Percentiles rank a stretch among this genome's conserved stretches.
Conservation (phyloP, 495 filamentous ascomycete genomes). For the Penicillium subrubescens region DNA sequence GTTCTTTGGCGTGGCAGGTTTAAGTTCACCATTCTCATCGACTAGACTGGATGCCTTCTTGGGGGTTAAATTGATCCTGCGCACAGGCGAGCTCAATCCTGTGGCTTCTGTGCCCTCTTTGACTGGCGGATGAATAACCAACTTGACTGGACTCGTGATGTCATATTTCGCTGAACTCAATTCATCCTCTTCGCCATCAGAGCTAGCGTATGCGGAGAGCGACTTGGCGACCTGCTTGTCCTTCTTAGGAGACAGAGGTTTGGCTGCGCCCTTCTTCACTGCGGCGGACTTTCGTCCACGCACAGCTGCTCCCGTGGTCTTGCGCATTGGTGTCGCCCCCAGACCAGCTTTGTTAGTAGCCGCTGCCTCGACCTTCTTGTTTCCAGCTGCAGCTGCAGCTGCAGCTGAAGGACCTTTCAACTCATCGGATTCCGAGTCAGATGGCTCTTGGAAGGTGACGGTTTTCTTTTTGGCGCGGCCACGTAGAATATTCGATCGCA, state of each 20-base stretch:
- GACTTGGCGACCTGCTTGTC: conserved; percentile 53
- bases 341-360: conserved; percentile 35
- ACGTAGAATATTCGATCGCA: conserved; percentile 42
- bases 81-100: conserved; percentile 44
- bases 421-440: conserved; percentile 44
- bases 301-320: conserved; percentile 30
- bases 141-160: conserved; percentile 29
- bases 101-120: conserved; percentile 32
- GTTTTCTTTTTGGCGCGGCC: conserved; percentile 53
- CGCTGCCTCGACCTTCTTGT: conserved; percentile 22
- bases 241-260: conserved; percentile 61
- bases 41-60: conserved; percentile 29
- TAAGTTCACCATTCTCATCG: conserved; percentile 43
- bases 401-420: conserved; percentile 30
- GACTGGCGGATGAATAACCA: conserved; percentile 43
- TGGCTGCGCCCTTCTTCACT: conserved; percentile 31
- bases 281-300: conserved; percentile 44
- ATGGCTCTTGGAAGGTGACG: conserved; percentile 53
- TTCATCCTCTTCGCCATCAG: conserved; percentile 56
- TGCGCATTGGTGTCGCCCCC: conserved; percentile 53
- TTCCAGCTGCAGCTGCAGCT: conserved; percentile 24
- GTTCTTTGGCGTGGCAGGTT: conserved; percentile 27
- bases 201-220: conserved; percentile 42
- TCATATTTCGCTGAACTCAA: conserved; percentile 45
- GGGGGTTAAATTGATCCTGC: conserved; percentile 44